phyloP scores from a whole-genome alignment of 768 basidiomycete species.

The Boletus rubescentipes region DNA sequence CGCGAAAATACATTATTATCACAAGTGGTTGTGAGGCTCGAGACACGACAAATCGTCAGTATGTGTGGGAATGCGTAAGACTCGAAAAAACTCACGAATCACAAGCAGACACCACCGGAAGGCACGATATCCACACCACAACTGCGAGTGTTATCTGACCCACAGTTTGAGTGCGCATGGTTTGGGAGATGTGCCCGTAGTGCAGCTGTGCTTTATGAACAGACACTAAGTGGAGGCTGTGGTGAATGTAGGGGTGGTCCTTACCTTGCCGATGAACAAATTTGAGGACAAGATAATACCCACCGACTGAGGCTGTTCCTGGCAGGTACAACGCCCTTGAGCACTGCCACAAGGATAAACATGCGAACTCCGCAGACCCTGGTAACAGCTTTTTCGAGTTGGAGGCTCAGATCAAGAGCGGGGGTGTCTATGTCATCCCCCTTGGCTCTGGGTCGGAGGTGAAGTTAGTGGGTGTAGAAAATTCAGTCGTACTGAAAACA shows the following conservation, averaged over 20 bases:
- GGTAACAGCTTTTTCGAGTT: too few species aligned
- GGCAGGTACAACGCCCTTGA: too few species aligned
- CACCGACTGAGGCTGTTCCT: background rate
- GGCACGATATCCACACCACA: background rate
- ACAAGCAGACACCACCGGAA: constrained; percentile 20
- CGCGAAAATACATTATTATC: background rate
- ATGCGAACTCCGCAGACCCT: too few species aligned
- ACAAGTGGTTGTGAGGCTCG: background rate
- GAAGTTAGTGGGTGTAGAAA: too few species aligned
- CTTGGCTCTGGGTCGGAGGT: too few species aligned
- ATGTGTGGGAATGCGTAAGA: background rate
- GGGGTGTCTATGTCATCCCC: too few species aligned
- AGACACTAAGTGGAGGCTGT: background rate
- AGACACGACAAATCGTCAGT: background rate
- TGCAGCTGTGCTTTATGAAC: background rate
- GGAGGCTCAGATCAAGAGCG: too few species aligned
- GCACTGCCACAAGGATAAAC: too few species aligned
- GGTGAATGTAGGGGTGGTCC: background rate
- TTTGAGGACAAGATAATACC: background rate
- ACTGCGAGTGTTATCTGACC: background rate
- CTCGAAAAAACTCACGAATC: constrained; percentile 3
- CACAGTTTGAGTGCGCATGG: constrained; percentile 1
- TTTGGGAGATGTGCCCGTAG: background rate
- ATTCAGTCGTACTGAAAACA: too few species aligned
- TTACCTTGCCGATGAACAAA: background rate